Base-by-base conservation (phyloP, 2,329 filamentous ascomycete species). In the Cercospora sesami region DNA sequence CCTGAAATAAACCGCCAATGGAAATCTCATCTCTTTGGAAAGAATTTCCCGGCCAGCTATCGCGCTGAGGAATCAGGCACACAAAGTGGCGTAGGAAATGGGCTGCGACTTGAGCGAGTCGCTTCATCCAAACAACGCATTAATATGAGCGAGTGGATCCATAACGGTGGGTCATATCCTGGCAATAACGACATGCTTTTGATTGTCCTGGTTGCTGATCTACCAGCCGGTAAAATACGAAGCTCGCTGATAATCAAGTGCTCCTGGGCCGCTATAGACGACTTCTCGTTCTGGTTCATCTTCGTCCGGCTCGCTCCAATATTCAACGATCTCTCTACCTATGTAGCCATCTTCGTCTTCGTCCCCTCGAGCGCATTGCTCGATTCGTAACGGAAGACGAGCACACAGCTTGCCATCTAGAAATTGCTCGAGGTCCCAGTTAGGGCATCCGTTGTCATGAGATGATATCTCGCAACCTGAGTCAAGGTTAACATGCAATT, bases 391-490 rank as follows among this genome's bases (percentile, higher is more conserved):
- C 8, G 66, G 48, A n/a, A 45, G 60, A 55, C 67, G 61, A 31
- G 63, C 42, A 39, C 55, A 67, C 14, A 73, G 61, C 9, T 66
- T 69, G 9, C 74, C 72, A n/a, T 31, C 65, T 9, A 75, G 61
- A 33, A 72, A 75, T 12, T 69, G 68, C 62, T 75, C 74, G 7
- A 76, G 45, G 14, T 45, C 71, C 75, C 75, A 76, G 1, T 53
- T 61, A 10, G 62, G 61, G 23, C 61, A 67, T 3, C 51, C 31
- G n/a, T 65, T 31, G 16, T 36, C 63, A 16, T 69, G 63, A 14
- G 51, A 64, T 60, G 39, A 57, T 8, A 64, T 51, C n/a, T 66
- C 16, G 60, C 71, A 69, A 62, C 66, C 58, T 55, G 48, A 1
- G 12, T 55, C 48, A 26, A 55, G 14, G 8, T 55, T n/a, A 55